Base-by-base conservation (phyloP, 2,329 filamentous ascomycete species). In the Bipolaris sorokiniana region DNA sequence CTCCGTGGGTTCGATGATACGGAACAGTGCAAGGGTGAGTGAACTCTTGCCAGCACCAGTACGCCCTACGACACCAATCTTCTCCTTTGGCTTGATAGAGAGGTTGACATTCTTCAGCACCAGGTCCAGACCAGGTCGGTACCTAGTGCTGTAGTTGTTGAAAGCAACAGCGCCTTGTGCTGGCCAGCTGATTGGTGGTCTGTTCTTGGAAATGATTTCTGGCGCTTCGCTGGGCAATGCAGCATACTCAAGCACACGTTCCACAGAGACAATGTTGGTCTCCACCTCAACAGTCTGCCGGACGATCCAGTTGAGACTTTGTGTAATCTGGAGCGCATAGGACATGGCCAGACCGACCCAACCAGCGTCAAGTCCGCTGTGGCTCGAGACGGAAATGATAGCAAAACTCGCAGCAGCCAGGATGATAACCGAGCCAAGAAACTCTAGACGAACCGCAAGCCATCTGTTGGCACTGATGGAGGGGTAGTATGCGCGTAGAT, bases 261-360 rank as follows among this genome's bases (percentile, higher is more conserved):
- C 95, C 36, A 99, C 95, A 9, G 94, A 97, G 44, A 99, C 94
- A 71, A 99, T 99, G 78, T 99, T 99, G n/a, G 94, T 98, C 82
- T 99, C 96, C n/a, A 99, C 95, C 78, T 99, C 96, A 33, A 99
- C 95, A 0, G 93, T 97, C 79, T 99, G 95, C 57, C 96, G 88
- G 49, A 99, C 95, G 71, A 99, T 97, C 95, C 95, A 99, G 81
- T 98, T 99, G 70, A 99, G 85, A 34, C 93, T 97, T 66, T 94
- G 91, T 1, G 95, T 99, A 72, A 99, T 98, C 80, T 97, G 92
- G 62, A 99, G 84, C 37, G 93, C 95, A 78, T 98, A 97, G 45
- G 94, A 97, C 92, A 99, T 97, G 63, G 91, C 88, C 70, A 99
- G 82, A 81, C 96, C 96, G 50, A 98, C 93, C 78, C 88, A 82